phyloP scores from a whole-genome alignment of 2,329 filamentous ascomycete species.

The Hypoxylon rubiginosum region DNA sequence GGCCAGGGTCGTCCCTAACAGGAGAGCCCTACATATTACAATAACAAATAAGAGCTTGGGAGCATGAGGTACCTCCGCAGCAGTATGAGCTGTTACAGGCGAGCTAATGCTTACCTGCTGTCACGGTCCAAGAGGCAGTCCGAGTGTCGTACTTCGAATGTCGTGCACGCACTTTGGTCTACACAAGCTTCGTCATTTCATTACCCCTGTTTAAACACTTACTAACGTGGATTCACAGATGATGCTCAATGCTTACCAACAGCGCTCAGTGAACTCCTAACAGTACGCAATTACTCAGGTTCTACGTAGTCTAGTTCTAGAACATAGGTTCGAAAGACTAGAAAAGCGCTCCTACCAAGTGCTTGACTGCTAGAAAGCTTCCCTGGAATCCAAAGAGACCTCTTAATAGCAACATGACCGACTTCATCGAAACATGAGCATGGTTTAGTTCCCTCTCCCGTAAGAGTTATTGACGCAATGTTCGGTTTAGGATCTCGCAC shows the following conservation, averaged over 20 bases:
- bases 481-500: background rate
- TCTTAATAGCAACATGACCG: background rate
- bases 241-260: constrained; percentile 4
- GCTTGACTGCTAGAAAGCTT: background rate
- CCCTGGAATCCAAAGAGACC: background rate
- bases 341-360: background rate
- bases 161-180: background rate
- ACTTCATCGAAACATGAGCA: background rate
- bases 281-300: background rate
- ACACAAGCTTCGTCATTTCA: constrained; percentile 1
- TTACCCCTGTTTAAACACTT: constrained; percentile 10
- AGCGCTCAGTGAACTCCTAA: background rate
- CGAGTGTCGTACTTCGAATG: background rate
- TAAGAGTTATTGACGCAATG: background rate
- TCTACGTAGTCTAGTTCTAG: no score
- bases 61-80: background rate
- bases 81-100: constrained; percentile 20
- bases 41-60: background rate
- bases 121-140: background rate
- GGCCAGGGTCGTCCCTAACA: constrained; percentile 19
- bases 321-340: background rate
- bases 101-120: constrained; percentile 8
- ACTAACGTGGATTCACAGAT: constrained; percentile 6
- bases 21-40: constrained; percentile 16
- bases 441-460: background rate